Evolutionary conservation across 1,139 yeast species (phyloP), one percentile per base, ranked within the genome.

Genomic region (Scheffersomyces illinoinensis): DNA sequence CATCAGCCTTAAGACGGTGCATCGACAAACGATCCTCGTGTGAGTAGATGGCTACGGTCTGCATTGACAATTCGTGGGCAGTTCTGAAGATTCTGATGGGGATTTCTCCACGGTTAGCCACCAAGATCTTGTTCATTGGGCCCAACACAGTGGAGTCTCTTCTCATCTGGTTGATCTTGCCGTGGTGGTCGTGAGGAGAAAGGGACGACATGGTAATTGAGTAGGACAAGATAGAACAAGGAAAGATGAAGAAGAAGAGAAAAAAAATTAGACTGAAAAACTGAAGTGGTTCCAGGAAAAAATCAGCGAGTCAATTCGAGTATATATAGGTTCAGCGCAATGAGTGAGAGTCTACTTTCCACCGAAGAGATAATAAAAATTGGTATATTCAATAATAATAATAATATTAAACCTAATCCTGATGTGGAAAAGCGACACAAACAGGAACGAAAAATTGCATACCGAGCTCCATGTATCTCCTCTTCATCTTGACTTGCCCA

Each of bases 61-160:
- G 93, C 97, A 96, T 92, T 52, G 97, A 90, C 71, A 95, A 83
- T 76, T 96, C 99, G 78, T 96, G 99, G 61, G 99, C 99, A 47
- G 98, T 90, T 79, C 99, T 86, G 78, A 95, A 96, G 73, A 95
- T 89, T 77, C 96, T 80, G 70, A 90, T 88, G 54, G 95, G 96
- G 69, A 91, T 91, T 76, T 93, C 99, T 68, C 98, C 98, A 78
- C 99, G 86, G 81, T 93, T 93, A 66, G 98, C 98, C 57, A 93
- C 98, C 70, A 90, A 77, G 68, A 90, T 84, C 78, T 90, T 90
- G 78, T 88, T 88, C 78, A 87, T 83, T 65, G 84, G 84, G 54
- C 90, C 89, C 65, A 86, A 75, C 55, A 86, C 85, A 58, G 86
- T 78, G 56, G 90, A 86, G 69, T 85, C 84, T 69, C 87, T 81